Evolutionary conservation across 306 rosid species (phyloP), one percentile per base, ranked within the genome.

Genomic region (Inga laurina): DNA sequence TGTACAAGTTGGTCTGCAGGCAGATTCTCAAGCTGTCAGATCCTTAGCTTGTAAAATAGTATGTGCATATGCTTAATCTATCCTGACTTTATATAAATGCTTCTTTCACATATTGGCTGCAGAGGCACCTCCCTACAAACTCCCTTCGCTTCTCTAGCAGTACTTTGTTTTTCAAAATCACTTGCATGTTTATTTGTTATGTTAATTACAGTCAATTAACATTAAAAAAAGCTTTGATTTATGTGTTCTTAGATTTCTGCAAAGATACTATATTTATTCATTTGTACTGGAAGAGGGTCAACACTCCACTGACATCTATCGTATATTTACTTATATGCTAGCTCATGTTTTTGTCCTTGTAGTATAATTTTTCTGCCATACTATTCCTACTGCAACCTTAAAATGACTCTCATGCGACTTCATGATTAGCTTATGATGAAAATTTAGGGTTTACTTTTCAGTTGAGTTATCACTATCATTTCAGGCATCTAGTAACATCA

Each of bases 31-130:
- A 64, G 82, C 82, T 77, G 94, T 96, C 87, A 91, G 89, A 88
- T 86, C 90, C 79, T 87, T 96, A 80, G 92, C 94, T 34, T 96
- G 99, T 88, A 93, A 90, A 87, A 91, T 94, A 86, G 99, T 96
- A 86, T 2, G 96, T 82, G 49, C 14, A 41, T 35, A 14, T 54
- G 57, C 68, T 76, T 19, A 34, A 15, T 30, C 72, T 70, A 41
- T 59, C 10, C 75, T 82, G 51, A 51, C 66, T 82, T 61, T 66
- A 45, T 76, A 72, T 79, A 72, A 75, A 54, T 64, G 67, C 72
- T 70, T 78, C 35, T 79, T 32, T 71, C 32, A 22, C 30, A 22
- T 61, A 30, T 57, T 76, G 69, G 69, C 69, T 21, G 82, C 72
- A 74, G 57, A 72, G 78, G 41, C 27, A n/a, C 68, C 48, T 10